Base-by-base conservation (phyloP, 306 rosid genomes). In the Albizia julibrissin region DNA sequence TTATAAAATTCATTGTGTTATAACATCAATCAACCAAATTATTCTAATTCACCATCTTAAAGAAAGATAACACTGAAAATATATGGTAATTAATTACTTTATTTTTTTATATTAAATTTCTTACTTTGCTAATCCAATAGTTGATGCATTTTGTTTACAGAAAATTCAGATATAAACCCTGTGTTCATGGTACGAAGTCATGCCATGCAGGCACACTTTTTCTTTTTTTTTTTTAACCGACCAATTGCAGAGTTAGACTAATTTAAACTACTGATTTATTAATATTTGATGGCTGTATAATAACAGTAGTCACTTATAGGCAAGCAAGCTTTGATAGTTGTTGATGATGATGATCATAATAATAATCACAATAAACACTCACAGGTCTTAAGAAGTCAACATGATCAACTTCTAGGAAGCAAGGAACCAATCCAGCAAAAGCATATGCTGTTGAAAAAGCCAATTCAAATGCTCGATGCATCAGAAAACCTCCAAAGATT, bases 321-420 rank as follows among this genome's bases (percentile, higher is more conserved):
- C 54, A 69, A 56, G 44, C 77, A 72, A 44, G 67, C n/a, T 26
- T 4, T 54, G 42, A 80, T 40, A 79, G n/a, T 56, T 54, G 62
- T 7, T 56, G 62, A 8, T 56, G 58, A n/a, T 56, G 27, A 8
- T 47, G 87, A 79, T 95, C 0, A 44, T 44, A 2, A 44, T 11
- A 11, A 44, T 52, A 19, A 52, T 16, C 24, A 52, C 6, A 52
- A 21, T 54, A 40, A 65, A 46, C 44, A 89, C 95, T 89, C 88
- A 95, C 99, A 69, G 99, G 97, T 87, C 80, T 91, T 61, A 92
- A 89, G 91, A 93, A 96, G 84, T 96, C 98, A 87, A 96, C 97
- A 74, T 89, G 98, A 86, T 96, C 98, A 34, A 96, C 97, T 92
- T 96, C 99, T 5, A 91, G 88, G 90, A 96, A 96, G 90, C 68